Percentiles rank a stretch among this genome's conserved stretches.
Conservation (phyloP, 2,329 filamentous ascomycete genomes). For the Trichoderma sp. region DNA sequence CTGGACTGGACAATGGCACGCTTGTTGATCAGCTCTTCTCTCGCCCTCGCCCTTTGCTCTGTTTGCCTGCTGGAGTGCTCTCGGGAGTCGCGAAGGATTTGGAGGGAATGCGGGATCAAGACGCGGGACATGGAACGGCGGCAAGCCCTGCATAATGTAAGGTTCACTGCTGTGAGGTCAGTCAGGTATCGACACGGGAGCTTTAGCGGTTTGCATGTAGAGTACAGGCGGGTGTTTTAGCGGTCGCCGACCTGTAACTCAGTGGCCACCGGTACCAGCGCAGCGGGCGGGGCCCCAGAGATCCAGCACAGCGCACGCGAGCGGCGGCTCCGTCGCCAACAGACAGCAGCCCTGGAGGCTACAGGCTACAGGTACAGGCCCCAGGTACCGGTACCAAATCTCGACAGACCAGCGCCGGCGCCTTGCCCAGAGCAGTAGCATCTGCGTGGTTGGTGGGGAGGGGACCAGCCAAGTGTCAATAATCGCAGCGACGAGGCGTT, state of each 20-base stretch:
- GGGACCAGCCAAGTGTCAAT: not conserved
- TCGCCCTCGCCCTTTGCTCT: not conserved
- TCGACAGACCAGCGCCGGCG: slow-evolving; percentile 3
- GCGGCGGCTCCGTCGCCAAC: slow-evolving; percentile 7
- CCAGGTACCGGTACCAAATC: slow-evolving; percentile 4
- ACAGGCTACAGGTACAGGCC: not conserved
- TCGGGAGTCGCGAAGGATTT: not conserved
- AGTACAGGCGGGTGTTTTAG: not conserved
- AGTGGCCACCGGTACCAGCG: not conserved
- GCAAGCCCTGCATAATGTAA: not conserved
- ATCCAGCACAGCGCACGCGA: slow-evolving; percentile 19
- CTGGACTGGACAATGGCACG: not conserved
- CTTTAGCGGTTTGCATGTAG: not conserved
- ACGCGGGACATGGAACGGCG: not conserved
- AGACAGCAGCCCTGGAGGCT: not conserved
- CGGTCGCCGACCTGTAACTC: slow-evolving; percentile 1
- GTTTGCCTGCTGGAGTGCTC: not conserved
- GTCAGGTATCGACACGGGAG: not conserved
- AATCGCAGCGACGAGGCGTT: not conserved
- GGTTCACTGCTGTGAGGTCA: not conserved
- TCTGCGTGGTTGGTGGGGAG: slow-evolving; percentile 22
- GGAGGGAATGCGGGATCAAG: not conserved
- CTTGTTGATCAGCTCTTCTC: not conserved
- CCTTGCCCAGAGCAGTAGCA: slow-evolving; percentile 23
- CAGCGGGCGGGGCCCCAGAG: slow-evolving; percentile 19